Evolutionary conservation across 768 basidiomycete genomes (phyloP).

Genomic region (Cytidiella melzeri): DNA sequence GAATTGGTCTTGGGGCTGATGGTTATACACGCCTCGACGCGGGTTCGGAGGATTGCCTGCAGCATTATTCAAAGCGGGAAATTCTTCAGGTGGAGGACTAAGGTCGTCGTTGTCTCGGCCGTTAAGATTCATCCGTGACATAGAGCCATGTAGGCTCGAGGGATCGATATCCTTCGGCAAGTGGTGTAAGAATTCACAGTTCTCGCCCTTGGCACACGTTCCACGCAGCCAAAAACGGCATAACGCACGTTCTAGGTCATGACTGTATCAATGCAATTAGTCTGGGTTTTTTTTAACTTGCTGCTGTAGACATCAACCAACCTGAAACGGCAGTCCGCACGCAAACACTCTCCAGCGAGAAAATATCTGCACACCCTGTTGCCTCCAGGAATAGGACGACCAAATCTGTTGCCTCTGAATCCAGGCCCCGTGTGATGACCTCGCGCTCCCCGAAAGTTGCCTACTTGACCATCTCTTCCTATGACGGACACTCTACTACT

Average conservation of each 20-base stretch:
- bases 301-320: slow-evolving; percentile 39
- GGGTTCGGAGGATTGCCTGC: slow-evolving; percentile 39
- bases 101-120: slow-evolving; percentile 31
- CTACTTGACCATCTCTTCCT: slow-evolving; percentile 42
- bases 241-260: slow-evolving; percentile 89
- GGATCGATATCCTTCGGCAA: slow-evolving; percentile 84
- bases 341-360: slow-evolving; percentile 90
- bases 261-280: slow-evolving; percentile 40
- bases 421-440: slow-evolving; percentile 27
- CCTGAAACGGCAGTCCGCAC: slow-evolving; percentile 98
- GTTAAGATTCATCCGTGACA: slow-evolving; percentile 60
- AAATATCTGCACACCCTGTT: slow-evolving; percentile 94
- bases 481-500: slow-evolving; percentile 66
- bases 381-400: slow-evolving; percentile 51
- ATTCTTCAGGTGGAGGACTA: slow-evolving; percentile 53
- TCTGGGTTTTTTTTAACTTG: too few relatives aligned
- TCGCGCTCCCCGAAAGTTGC: slow-evolving; percentile 37
- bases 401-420: slow-evolving; percentile 35
- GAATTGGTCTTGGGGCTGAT: slow-evolving; percentile 30
- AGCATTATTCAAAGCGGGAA: slow-evolving; percentile 50
- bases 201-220: slow-evolving; percentile 93
- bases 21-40: slow-evolving; percentile 34
- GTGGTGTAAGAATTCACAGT: slow-evolving; percentile 94
- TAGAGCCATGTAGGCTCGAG: slow-evolving; percentile 55
- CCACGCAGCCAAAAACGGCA: slow-evolving; percentile 98